phyloP scores from a whole-genome alignment of 129 eudicot genomes.

The Centrapalus pauciflorus region DNA sequence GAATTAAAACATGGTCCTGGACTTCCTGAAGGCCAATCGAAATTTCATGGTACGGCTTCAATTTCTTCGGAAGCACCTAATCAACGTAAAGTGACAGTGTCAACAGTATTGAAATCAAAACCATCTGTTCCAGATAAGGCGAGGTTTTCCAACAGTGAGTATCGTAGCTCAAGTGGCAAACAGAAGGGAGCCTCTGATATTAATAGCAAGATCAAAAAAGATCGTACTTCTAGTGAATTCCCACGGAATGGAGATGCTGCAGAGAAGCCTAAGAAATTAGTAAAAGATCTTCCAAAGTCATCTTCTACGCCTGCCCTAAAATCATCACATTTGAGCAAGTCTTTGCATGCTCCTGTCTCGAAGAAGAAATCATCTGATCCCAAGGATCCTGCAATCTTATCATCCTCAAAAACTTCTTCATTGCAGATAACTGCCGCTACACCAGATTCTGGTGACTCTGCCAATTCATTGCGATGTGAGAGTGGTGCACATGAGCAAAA shows the following conservation, averaged over 20 bases:
- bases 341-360: conserved; percentile 31
- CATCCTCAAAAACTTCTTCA: conserved; percentile 44
- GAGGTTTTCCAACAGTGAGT: conserved; percentile 26
- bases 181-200: conserved; percentile 28
- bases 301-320: conserved; percentile 36
- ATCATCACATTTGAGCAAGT: conserved; percentile 49
- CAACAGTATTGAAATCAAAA: conserved; percentile 73
- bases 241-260: conserved; percentile 36
- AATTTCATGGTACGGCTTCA: conserved; percentile 21
- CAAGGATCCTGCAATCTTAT: conserved; percentile 43
- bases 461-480: conserved; percentile 37
- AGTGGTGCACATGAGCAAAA: conserved; percentile 38
- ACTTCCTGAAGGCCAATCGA: conserved; percentile 28
- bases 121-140: conserved; percentile 37
- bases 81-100: conserved; percentile 50
- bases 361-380: conserved; percentile 43
- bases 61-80: conserved; percentile 32
- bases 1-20: conserved; percentile 32
- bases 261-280: conserved; percentile 44
- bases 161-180: conserved; percentile 23
- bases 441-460: conserved; percentile 42
- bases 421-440: conserved; percentile 16
- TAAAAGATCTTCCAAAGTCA: conserved; percentile 53
- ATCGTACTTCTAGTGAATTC: conserved; percentile 16
- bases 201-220: conserved; percentile 37